Conservation (phyloP, 2,329 filamentous ascomycete species). For the Penicillium sp. region DNA sequence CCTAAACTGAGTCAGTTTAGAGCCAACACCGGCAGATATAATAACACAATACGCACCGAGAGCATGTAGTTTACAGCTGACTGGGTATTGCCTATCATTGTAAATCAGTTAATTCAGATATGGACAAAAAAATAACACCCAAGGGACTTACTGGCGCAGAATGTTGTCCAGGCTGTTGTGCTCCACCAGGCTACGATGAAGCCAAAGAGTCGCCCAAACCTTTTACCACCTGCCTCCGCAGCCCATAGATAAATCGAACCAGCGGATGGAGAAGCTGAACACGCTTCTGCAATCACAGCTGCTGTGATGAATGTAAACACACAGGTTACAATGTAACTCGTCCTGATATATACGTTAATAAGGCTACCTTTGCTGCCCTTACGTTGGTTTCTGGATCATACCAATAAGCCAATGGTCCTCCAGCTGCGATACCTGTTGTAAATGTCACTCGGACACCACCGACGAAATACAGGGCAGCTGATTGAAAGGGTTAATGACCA, state of each 20-base stretch:
- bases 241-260: constrained; percentile 64
- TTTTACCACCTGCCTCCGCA: constrained; percentile 56
- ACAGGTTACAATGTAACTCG: constrained; percentile 60
- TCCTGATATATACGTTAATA: constrained; percentile 37
- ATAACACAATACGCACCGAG: constrained; percentile 38
- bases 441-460: constrained; percentile 62
- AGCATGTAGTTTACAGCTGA: constrained; percentile 55
- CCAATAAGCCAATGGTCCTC: constrained; percentile 60
- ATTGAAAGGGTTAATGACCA: neutral
- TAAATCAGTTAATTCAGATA: neutral
- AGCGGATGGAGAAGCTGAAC: constrained; percentile 58
- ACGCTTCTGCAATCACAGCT: constrained; percentile 60
- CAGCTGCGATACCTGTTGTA: constrained; percentile 61
- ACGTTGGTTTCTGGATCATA: neutral
- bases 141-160: constrained; percentile 49
- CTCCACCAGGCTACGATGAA: constrained; percentile 64
- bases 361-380: neutral
- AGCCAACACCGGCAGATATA: neutral
- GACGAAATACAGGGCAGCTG: constrained; percentile 62
- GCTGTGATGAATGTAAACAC: constrained; percentile 63
- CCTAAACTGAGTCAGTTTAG: constrained; percentile 36
- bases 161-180: constrained; percentile 62
- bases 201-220: constrained; percentile 57
- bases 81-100: constrained; percentile 48
- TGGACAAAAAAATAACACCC: neutral